Evolutionary conservation across 768 basidiomycete species (phyloP).

Genomic region (Russula emetica): DNA sequence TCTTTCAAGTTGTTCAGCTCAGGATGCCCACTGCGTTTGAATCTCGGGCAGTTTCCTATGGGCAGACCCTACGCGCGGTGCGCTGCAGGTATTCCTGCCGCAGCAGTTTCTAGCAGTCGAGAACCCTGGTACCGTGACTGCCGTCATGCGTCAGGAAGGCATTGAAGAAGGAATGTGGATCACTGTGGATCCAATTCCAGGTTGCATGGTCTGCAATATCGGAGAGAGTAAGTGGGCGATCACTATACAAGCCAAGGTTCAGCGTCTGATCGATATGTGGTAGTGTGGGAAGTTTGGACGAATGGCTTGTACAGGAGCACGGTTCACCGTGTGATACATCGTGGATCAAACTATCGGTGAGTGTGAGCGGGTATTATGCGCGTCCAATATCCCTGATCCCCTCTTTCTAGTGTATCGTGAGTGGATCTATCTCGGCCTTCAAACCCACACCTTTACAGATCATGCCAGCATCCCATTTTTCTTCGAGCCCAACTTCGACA

Average conservation of each 20-base stretch:
- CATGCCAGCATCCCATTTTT: conserved; percentile 77
- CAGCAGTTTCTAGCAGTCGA: conserved; percentile 37
- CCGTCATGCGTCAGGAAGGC: conserved; percentile 50
- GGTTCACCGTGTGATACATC: conserved; percentile 84
- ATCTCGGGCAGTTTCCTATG: conserved; percentile 59
- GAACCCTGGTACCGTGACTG: conserved; percentile 35
- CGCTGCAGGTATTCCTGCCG: conserved; percentile 75
- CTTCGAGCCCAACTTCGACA: conserved; percentile 86
- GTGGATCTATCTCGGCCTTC: conserved; percentile 30
- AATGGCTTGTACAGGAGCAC: conserved; percentile 84
- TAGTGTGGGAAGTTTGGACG: conserved; percentile 93
- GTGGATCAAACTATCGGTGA: conserved; percentile 60
- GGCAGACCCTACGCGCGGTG: conserved; percentile 73
- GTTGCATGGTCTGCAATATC: conserved; percentile 85
- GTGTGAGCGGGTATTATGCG: conserved; percentile 13
- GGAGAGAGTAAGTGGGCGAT: conserved; percentile 66
- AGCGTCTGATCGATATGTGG: not conserved
- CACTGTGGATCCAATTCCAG: conserved; percentile 75
- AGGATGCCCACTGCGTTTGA: conserved; percentile 18
- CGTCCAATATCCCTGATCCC: not conserved
- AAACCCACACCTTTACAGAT: conserved; percentile 3
- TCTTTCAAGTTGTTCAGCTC: not conserved
- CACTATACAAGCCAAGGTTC: not conserved
- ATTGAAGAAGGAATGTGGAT: conserved; percentile 69
- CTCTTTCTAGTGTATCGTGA: conserved; percentile 61